Percentiles rank a stretch among this genome's conserved stretches.
Conservation (phyloP, 768 basidiomycete species). For the Melanogaster broomeanus region DNA sequence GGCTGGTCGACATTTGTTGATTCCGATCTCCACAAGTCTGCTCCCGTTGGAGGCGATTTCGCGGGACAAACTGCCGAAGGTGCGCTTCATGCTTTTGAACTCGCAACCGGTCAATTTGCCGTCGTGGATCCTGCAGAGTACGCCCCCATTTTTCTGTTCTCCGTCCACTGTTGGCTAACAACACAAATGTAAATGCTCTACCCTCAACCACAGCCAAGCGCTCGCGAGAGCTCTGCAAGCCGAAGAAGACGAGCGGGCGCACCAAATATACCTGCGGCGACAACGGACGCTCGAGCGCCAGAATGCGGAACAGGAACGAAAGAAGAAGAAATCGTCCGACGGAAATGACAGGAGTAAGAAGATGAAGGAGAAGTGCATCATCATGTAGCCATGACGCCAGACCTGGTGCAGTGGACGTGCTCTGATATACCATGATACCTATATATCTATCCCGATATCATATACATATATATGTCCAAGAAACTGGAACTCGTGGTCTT, state of each 20-base stretch:
- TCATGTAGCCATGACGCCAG: constrained; percentile 46
- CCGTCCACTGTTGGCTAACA: too few relatives aligned
- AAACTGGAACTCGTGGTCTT: neutral
- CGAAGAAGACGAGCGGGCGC: constrained; percentile 68
- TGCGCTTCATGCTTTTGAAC: constrained; percentile 51
- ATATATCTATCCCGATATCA: neutral
- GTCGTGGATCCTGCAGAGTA: constrained; percentile 62
- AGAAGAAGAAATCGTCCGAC: constrained; percentile 19
- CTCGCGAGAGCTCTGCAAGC: constrained; percentile 78
- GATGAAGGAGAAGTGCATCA: constrained; percentile 49
- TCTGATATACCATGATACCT: neutral
- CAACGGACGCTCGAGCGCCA: constrained; percentile 31
- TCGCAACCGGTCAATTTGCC: constrained; percentile 39
- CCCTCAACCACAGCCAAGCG: constrained; percentile 45
- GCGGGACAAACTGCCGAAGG: constrained; percentile 72
- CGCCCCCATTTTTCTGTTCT: constrained; percentile 18
- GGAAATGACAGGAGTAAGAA: constrained; percentile 40
- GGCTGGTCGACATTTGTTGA: constrained; percentile 78
- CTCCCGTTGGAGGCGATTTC: constrained; percentile 78
- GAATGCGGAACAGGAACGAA: constrained; percentile 19
- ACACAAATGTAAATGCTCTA: too few relatives aligned
- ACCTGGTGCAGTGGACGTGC: neutral
- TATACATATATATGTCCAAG: neutral
- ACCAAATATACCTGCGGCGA: constrained; percentile 35
- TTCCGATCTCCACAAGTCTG: constrained; percentile 59